Evolutionary conservation across 345 rosid species (phyloP).

Genomic region (Toxicodendron radicans): DNA sequence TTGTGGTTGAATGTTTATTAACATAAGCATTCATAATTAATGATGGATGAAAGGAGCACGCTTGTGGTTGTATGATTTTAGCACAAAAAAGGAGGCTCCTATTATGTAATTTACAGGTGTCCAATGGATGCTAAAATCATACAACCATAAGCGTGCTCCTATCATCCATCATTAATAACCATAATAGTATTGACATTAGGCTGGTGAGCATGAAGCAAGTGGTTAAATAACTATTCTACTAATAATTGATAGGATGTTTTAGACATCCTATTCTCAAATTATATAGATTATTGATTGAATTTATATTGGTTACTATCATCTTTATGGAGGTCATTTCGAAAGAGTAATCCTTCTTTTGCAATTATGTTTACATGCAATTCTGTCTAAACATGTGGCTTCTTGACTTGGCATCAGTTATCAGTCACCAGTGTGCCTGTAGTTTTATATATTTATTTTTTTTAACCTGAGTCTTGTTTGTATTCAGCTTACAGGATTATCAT

Average conservation of each 20-base stretch:
- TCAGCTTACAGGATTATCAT: constrained; percentile 57
- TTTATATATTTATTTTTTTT: not conserved
- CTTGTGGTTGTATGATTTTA: not conserved
- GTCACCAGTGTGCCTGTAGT: constrained; percentile 12
- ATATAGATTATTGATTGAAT: not conserved
- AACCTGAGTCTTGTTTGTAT: constrained; percentile 13
- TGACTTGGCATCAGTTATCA: constrained; percentile 3
- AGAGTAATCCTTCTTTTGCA: constrained; percentile 1
- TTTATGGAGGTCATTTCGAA: constrained; percentile 1
- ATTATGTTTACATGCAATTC: not conserved
- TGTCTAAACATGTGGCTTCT: not conserved
- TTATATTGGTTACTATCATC: not conserved
- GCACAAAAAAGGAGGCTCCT: too few species aligned
- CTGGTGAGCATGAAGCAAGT: not conserved
- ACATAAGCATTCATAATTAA: not conserved
- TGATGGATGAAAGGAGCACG: not conserved
- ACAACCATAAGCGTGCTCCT: too few species aligned
- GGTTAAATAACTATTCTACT: too few species aligned
- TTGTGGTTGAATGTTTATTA: too few species aligned
- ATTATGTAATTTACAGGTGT: too few species aligned
- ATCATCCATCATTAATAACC: too few species aligned
- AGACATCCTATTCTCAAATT: not conserved
- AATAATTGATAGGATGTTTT: not conserved
- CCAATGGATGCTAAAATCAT: too few species aligned
- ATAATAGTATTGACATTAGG: not conserved